Evolutionary conservation across 2,329 filamentous ascomycete species (phyloP).

Genomic region (Beauveria pseudobassiana): DNA sequence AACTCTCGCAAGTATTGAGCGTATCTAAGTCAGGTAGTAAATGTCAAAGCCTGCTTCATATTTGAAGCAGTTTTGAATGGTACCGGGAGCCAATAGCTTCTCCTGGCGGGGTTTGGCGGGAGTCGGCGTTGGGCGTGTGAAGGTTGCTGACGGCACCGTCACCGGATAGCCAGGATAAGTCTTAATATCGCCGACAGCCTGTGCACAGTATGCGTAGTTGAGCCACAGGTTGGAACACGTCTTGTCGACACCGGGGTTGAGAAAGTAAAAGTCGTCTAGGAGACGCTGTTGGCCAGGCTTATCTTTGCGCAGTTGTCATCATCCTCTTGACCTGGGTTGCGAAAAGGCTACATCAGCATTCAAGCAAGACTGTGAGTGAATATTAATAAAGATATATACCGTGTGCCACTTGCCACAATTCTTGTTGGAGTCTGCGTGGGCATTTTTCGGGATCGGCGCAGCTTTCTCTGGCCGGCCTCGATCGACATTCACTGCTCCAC

Average conservation of each 20-base stretch:
- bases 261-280: constrained; percentile 25
- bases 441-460: not conserved
- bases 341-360: too few species aligned
- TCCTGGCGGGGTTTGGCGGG: too few species aligned
- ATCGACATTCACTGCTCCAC: too few species aligned
- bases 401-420: constrained; percentile 24
- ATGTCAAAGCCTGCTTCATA: too few species aligned
- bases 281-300: constrained; percentile 19
- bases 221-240: constrained; percentile 28
- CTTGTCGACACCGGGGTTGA: constrained; percentile 24
- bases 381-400: too few species aligned
- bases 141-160: too few species aligned
- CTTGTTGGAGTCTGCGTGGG: not conserved
- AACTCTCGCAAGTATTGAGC: too few species aligned
- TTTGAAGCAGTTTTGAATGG: too few species aligned
- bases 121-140: too few species aligned
- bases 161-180: not conserved
- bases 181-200: constrained; percentile 22
- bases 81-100: too few species aligned
- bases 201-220: constrained; percentile 25
- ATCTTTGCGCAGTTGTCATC: constrained; percentile 28
- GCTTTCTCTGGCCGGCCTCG: not conserved
- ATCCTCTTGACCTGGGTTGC: constrained; percentile 12
- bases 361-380: too few species aligned
- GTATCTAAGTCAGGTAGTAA: too few species aligned